Evolutionary conservation across 2,329 filamentous ascomycete species (phyloP).

Genomic region (Trichoderma polysporum): DNA sequence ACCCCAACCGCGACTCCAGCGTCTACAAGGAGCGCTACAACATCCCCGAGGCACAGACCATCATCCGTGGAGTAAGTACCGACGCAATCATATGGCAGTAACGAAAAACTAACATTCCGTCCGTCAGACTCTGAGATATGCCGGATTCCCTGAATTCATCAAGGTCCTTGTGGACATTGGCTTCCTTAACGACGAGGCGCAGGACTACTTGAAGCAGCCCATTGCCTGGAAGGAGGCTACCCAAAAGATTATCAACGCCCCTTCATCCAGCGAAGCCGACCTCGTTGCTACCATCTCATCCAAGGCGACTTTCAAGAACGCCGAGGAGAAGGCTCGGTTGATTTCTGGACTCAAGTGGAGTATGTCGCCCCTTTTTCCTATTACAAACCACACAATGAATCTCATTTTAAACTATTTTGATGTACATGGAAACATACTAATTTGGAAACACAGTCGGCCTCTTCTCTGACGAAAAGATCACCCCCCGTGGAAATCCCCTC

Average conservation of each 20-base stretch:
- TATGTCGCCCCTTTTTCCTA: not conserved
- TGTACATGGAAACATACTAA: no score
- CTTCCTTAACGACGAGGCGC: conserved; percentile 73
- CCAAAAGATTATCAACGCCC: conserved; percentile 69
- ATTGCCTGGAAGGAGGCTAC: conserved; percentile 85
- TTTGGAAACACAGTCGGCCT: conserved; percentile 52
- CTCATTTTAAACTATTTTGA: no score
- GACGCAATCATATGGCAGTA: fast-evolving
- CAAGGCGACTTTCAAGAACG: conserved; percentile 70
- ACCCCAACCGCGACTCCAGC: conserved; percentile 89
- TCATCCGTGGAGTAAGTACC: conserved; percentile 56
- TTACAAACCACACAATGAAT: no score
- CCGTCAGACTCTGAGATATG: conserved; percentile 67
- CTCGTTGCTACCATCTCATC: conserved; percentile 70
- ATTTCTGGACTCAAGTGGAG: conserved; percentile 70
- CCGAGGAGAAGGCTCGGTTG: conserved; percentile 59
- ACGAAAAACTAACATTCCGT: not conserved
- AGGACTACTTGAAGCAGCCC: conserved; percentile 63
- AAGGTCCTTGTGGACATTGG: conserved; percentile 84
- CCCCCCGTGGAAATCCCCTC: conserved; percentile 73
- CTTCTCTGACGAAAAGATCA: conserved; percentile 68
- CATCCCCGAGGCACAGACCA: conserved; percentile 89
- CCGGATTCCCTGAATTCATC: conserved; percentile 89
- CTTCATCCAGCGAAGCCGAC: conserved; percentile 65
- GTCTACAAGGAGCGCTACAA: conserved; percentile 84